Percentiles rank a stretch among this genome's conserved stretches.
phyloP scores from a whole-genome alignment of 345 rosid species.

The Cardiospermum halicacabum region DNA sequence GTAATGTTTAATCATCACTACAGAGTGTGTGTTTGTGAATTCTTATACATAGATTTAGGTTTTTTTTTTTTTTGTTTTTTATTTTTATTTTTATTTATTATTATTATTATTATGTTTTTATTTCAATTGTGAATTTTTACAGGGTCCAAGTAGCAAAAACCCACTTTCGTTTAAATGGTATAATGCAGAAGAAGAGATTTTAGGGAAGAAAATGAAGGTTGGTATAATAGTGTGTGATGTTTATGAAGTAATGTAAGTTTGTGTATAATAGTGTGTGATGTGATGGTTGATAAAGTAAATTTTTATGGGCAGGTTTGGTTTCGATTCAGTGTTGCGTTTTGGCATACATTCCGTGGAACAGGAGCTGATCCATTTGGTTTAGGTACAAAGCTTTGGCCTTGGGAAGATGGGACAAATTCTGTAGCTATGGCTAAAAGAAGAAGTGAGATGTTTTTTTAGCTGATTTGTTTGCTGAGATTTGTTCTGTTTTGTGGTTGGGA shows the following conservation, averaged over 20 bases:
- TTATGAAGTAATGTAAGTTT: constrained; percentile 1
- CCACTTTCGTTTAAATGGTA: constrained; percentile 87
- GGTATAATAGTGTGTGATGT: neutral
- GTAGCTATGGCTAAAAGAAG: constrained; percentile 92
- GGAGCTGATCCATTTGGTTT: constrained; percentile 94
- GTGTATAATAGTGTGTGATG: neutral
- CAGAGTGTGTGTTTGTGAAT: neutral
- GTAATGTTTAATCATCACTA: no score
- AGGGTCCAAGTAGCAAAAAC: constrained; percentile 80
- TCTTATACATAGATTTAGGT: neutral
- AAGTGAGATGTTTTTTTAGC: constrained; percentile 46
- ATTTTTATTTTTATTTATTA: neutral
- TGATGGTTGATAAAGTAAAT: constrained; percentile 11
- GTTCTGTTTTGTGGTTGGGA: neutral
- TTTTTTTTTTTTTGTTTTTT: neutral
- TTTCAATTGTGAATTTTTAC: constrained; percentile 5
- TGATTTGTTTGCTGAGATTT: neutral
- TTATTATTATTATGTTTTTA: neutral
- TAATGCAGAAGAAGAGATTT: constrained; percentile 78
- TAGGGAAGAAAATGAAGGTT: constrained; percentile 99
- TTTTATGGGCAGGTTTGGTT: constrained; percentile 69
- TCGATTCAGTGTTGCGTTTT: constrained; percentile 96
- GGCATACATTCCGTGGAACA: constrained; percentile 96
- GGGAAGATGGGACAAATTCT: constrained; percentile 98
- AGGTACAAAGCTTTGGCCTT: constrained; percentile 84